These are phyloP conservation scores for Eustoma russellianum DNA, from an alignment of 257 asterid genomes.

Conservation along the genomic window DNA sequence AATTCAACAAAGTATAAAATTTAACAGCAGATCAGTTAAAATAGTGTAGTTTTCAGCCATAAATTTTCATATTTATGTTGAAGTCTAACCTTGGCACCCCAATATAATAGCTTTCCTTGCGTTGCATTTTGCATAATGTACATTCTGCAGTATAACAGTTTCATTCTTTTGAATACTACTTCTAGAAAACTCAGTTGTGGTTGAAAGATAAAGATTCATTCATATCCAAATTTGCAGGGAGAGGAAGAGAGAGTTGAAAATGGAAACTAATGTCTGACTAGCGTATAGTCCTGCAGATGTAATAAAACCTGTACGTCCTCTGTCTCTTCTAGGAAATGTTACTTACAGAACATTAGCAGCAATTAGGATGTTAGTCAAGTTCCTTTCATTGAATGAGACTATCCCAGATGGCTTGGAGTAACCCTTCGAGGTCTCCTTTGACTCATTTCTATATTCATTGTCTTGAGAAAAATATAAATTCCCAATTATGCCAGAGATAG, in stretches of 20 bases:
- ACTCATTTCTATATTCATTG: slow-evolving; percentile 30
- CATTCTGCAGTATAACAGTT: no score
- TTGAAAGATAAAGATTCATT: neutral
- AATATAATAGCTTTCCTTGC: slow-evolving; percentile 48
- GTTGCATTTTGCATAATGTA: slow-evolving; percentile 67
- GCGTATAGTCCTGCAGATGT: neutral
- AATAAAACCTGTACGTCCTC: neutral
- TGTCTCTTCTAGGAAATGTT: slow-evolving; percentile 7
- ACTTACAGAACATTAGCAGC: slow-evolving; percentile 76
- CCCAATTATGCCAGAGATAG: slow-evolving; percentile 34
- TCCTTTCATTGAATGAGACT: slow-evolving; percentile 41
- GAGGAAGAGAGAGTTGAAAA: neutral
- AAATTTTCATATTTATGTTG: neutral
- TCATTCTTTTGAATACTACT: neutral
- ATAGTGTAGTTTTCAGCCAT: neutral
- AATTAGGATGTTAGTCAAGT: slow-evolving; percentile 61
- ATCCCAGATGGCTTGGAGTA: slow-evolving; percentile 32
- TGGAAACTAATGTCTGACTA: neutral
- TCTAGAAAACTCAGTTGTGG: neutral
- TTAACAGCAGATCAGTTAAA: neutral
- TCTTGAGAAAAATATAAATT: slow-evolving; percentile 49
- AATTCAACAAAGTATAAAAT: neutral
- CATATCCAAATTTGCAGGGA: neutral
- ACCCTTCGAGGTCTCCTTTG: slow-evolving; percentile 27
- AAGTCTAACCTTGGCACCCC: slow-evolving; percentile 87